Evolutionary conservation across 106 monocot species (phyloP), one percentile per base, ranked within the genome.

Genomic region (Platanthera zijinensis): DNA sequence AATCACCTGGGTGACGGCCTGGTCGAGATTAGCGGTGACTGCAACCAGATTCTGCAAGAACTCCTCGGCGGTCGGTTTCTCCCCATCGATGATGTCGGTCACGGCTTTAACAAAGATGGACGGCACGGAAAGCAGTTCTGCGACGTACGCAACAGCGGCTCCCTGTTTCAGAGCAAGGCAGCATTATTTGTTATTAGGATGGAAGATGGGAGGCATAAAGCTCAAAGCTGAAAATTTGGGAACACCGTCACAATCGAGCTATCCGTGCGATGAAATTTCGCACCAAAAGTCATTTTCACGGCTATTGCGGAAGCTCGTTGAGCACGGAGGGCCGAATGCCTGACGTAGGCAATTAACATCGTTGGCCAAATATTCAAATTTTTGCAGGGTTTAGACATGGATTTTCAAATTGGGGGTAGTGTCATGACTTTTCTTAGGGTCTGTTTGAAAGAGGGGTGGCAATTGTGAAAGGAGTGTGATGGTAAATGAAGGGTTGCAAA

Each of bases 1-100:
- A 3, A 93, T 63, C 1, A 91, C 84, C 78, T 84, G 74, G 39
- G 82, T 84, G 46, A 90, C 90, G 1, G 87, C 85, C 62, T 80
- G 83, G 48, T 91, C 89, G 10, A 96, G 79, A 75, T 90, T 87
- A 0, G 90, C 90, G 4, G 90, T 93, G 18, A 96, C 96, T 6
- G 81, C 84, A 10, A 84, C 75, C 54, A 96, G 74, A 73, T 96
- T 96, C 22, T 93, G 83, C 50, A 96, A 64, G 77, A 96, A 96
- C 80, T 96, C 96, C 74, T 95, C 95, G 6, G 90, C 81, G 9
- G 92, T 90, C 18, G 96, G 96, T 69, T 96, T 96, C 28, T 96
- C 96, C 32, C 96, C 93, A 66, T 96, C 96, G 7, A 96, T 64
- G 74, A 96, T 84, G 77, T 96, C 96, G 11, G 96, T 96, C 67